Evolutionary conservation across 805 yeast genomes (phyloP).

Genomic region (Candida arabinofermentans): DNA sequence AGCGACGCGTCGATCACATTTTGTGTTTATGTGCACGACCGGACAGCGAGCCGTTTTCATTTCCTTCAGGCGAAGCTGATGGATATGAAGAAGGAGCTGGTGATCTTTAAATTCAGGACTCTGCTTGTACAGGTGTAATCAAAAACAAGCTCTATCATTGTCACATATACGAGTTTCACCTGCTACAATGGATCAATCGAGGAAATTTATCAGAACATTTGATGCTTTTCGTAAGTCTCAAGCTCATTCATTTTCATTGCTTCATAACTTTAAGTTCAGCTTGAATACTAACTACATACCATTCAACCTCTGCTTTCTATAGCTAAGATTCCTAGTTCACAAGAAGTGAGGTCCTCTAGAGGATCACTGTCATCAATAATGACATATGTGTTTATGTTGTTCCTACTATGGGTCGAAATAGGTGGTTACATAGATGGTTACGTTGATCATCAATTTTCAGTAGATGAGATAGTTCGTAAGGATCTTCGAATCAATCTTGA

Average conservation of each 20-base stretch:
- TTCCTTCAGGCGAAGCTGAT: no score
- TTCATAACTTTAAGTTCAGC: background rate
- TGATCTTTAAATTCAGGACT: no score
- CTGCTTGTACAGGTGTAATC: no score
- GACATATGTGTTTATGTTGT: constrained; percentile 56
- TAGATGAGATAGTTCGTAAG: constrained; percentile 56
- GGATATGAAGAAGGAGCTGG: no score
- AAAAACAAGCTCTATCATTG: no score
- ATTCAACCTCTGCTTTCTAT: background rate
- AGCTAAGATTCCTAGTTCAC: constrained; percentile 69
- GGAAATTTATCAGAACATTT: constrained; percentile 40
- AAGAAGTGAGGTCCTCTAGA: constrained; percentile 66
- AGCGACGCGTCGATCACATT: background rate
- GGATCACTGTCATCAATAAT: constrained; percentile 74
- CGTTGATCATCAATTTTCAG: constrained; percentile 71
- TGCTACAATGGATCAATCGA: constrained; percentile 22
- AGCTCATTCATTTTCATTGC: background rate
- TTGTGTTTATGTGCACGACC: background rate
- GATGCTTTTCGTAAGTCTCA: constrained; percentile 64
- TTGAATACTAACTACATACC: background rate
- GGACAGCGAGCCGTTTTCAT: no score
- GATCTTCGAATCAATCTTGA: constrained; percentile 73
- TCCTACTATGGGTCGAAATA: constrained; percentile 77
- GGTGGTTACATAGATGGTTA: constrained; percentile 84
- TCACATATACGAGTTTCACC: no score